A percentile compares a stretch with the other conserved stretches of the same genome.
Conservation (phyloP, 2,329 filamentous ascomycete species). For the Sordariomycetes sp. region DNA sequence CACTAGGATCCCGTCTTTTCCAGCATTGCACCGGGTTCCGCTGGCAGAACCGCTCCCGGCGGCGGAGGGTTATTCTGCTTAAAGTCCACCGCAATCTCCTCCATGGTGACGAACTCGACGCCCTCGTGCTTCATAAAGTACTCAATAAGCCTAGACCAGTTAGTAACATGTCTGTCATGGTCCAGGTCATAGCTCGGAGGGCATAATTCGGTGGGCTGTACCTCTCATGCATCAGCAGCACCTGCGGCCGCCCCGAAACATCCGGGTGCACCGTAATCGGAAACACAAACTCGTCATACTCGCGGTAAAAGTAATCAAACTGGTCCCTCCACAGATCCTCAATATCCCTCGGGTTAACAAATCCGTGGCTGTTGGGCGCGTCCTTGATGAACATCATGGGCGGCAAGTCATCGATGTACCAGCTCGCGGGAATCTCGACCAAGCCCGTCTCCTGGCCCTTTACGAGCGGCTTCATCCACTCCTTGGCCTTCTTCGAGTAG, state of each 20-base stretch:
- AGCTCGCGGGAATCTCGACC: conserved; percentile 52
- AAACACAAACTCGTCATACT: conserved; percentile 67
- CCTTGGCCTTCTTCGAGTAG: conserved; percentile 44
- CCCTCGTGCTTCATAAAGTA: conserved; percentile 49
- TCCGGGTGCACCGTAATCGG: conserved; percentile 69
- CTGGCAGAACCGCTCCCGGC: conserved; percentile 47
- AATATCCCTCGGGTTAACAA: conserved; percentile 40
- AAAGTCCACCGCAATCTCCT: conserved; percentile 60
- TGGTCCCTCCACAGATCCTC: conserved; percentile 55
- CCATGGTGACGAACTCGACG: conserved; percentile 57
- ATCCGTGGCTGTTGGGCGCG: conserved; percentile 51
- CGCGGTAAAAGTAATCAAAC: conserved; percentile 62
- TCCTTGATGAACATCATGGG: conserved; percentile 65
- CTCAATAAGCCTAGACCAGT: conserved; percentile 34
- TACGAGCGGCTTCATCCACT: conserved; percentile 54
- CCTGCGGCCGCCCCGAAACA: conserved; percentile 58
- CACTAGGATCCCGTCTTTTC: conserved; percentile 11
- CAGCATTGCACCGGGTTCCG: conserved; percentile 36
- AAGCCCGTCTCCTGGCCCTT: conserved; percentile 46
- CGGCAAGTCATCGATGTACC: conserved; percentile 52
- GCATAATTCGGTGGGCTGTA: conserved; percentile 10
- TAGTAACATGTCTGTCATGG: background rate
- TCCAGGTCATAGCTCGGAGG: background rate
- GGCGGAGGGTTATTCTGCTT: conserved; percentile 49
- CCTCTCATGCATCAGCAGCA: conserved; percentile 60